phyloP scores from a whole-genome alignment of 805 yeast genomes.

The Myxozyma vanderwaltii region DNA sequence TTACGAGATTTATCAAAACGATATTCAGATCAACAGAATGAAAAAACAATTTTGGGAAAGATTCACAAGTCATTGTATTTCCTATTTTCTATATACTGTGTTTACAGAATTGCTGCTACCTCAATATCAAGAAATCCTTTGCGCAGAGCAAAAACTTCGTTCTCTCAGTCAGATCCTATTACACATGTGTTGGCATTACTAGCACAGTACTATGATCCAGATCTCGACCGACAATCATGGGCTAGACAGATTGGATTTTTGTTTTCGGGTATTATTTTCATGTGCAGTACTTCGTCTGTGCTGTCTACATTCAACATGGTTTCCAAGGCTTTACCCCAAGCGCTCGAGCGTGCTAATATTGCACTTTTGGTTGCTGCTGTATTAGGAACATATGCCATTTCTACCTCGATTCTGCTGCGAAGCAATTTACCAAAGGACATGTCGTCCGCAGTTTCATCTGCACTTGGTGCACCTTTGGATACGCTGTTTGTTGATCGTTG shows the following conservation, averaged over 20 bases:
- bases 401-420: constrained; percentile 47
- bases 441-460: constrained; percentile 46
- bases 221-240: constrained; percentile 43
- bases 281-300: constrained; percentile 45
- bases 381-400: constrained; percentile 45
- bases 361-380: constrained; percentile 44
- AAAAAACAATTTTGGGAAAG: constrained; percentile 41
- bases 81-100: constrained; percentile 46
- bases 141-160: constrained; percentile 24
- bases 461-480: constrained; percentile 47
- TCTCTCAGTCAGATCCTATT: constrained; percentile 35
- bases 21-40: constrained; percentile 36
- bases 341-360: constrained; percentile 32
- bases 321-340: constrained; percentile 40
- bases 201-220: constrained; percentile 34
- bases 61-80: constrained; percentile 37
- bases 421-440: constrained; percentile 46
- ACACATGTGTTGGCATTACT: constrained; percentile 34
- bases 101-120: constrained; percentile 45
- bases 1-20: constrained; percentile 36
- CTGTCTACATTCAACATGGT: constrained; percentile 42
- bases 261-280: constrained; percentile 45
- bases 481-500: constrained; percentile 44
- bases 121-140: constrained; percentile 40
- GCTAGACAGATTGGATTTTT: constrained; percentile 46